phyloP scores from a whole-genome alignment of 192 early-diverging fungal genomes.

The Gamsiella multidivaricata region DNA sequence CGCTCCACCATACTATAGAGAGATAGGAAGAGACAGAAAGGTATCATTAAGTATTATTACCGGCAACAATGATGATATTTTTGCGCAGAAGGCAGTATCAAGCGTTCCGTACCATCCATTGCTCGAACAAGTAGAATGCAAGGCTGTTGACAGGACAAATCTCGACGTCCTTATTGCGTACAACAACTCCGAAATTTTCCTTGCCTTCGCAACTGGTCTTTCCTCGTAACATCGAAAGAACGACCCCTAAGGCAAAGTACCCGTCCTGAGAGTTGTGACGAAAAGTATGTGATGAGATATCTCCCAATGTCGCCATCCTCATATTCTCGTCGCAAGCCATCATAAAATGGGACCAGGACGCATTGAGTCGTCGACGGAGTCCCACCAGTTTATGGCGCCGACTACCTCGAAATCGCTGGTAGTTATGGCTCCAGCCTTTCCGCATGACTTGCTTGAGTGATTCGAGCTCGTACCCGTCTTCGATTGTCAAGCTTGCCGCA shows the following conservation, averaged over 20 bases:
- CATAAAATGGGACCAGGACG: conserved; percentile 3
- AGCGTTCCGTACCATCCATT: too few species aligned
- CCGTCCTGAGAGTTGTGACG: background rate
- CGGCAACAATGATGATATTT: too few species aligned
- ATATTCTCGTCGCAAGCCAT: background rate
- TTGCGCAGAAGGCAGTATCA: too few species aligned
- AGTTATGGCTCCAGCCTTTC: background rate
- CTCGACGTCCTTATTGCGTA: too few species aligned
- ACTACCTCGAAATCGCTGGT: too few species aligned
- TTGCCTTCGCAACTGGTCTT: background rate
- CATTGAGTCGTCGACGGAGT: background rate
- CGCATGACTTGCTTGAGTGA: background rate
- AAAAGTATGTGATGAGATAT: background rate
- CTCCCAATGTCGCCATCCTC: background rate
- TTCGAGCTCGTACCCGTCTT: background rate
- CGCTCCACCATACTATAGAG: too few species aligned
- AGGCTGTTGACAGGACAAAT: conserved; percentile 5
- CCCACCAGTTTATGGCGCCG: background rate
- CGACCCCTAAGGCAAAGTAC: background rate
- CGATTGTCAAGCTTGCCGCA: background rate
- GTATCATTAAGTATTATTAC: too few species aligned
- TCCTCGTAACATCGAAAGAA: conserved; percentile 4
- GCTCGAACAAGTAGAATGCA: conserved; percentile 8
- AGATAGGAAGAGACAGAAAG: too few species aligned
- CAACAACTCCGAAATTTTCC: too few species aligned